Evolutionary conservation across 2,329 filamentous ascomycete genomes (phyloP).

Genomic region (Monilinia vaccinii-corymbosi): DNA sequence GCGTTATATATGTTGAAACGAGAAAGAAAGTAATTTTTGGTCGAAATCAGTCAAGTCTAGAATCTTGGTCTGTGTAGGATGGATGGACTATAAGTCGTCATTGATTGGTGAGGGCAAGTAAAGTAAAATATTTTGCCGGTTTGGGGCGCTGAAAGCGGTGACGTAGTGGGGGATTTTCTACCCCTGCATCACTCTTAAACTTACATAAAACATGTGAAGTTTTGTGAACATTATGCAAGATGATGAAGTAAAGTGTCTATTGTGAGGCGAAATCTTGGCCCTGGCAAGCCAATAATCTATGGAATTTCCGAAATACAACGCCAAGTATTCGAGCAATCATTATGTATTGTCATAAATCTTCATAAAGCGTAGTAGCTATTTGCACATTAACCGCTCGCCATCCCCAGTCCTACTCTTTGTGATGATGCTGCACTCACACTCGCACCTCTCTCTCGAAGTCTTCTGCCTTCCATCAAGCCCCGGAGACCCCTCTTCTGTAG

Average conservation of each 20-base stretch:
- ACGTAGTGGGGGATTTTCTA: conserved; percentile 6
- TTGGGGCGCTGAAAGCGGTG: conserved; percentile 2
- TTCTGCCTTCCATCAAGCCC: conserved; percentile 87
- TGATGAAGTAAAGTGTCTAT: neutral
- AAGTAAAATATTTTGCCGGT: neutral
- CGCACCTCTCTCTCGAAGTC: conserved; percentile 65
- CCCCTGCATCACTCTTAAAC: neutral
- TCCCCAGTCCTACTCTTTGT: conserved; percentile 42
- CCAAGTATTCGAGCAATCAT: conserved; percentile 6
- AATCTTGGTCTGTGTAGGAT: neutral
- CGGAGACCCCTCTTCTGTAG: conserved; percentile 87
- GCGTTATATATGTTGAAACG: too few species aligned
- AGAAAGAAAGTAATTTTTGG: neutral
- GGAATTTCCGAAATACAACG: neutral
- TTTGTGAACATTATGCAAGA: neutral
- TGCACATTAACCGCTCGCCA: conserved; percentile 30
- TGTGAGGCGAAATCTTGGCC: neutral
- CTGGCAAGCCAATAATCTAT: neutral
- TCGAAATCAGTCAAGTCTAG: neutral
- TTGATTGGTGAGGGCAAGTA: neutral
- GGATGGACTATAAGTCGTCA: neutral
- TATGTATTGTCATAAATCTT: conserved; percentile 11
- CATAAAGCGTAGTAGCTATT: conserved; percentile 5
- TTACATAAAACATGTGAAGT: neutral
- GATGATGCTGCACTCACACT: conserved; percentile 30